Evolutionary conservation across 1,139 yeast species (phyloP), one percentile per base, ranked within the genome.

Genomic region (Sugiyamaella neomexicana): DNA sequence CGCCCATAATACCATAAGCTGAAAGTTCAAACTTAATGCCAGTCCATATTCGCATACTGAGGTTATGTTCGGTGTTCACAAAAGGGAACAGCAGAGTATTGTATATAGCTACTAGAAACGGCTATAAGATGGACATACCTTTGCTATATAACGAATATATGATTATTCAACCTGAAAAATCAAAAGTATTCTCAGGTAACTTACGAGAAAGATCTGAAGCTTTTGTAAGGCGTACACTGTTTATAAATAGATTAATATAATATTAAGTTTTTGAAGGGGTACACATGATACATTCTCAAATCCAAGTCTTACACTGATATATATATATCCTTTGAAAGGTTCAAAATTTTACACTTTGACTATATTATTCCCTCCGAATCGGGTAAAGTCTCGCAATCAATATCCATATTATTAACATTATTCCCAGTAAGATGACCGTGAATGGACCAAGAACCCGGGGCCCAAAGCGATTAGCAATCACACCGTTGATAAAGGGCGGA

Each of bases 401-500:
- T 36, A 45, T 23, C 61, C 61, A 58, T 17, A 49, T 23, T 8
- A 44, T 39, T n/a, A 56, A 16, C 56, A 56, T 56, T 37, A 42
- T 42, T 12, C 52, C 16, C 13, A 55, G 43, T 16, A 52, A 41
- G 13, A 51, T 50, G 16, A 58, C 41, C n/a, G 48, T 29, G 34
- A 54, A 39, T 1, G 59, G 59, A 3, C 58, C 52, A 10, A 58
- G 48, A 4, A 54, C 54, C 10, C 46, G 31, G 15, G 58, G 55
- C 0, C 61, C 59, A 43, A 46, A 51, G 27, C 37, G n/a, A 13
- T 60, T 55, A 1, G 68, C 64, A 16, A 66, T 55, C 5, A 62
- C 59, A 10, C 71, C 71, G 23, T 60, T 62, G 9, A 65, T 45
- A 46, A 65, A 66, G 5, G 62, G 72, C 40, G 62, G 42, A 7